Conservation (phyloP, 352 stramenopile genomes). For the Pythium phragmitis region DNA sequence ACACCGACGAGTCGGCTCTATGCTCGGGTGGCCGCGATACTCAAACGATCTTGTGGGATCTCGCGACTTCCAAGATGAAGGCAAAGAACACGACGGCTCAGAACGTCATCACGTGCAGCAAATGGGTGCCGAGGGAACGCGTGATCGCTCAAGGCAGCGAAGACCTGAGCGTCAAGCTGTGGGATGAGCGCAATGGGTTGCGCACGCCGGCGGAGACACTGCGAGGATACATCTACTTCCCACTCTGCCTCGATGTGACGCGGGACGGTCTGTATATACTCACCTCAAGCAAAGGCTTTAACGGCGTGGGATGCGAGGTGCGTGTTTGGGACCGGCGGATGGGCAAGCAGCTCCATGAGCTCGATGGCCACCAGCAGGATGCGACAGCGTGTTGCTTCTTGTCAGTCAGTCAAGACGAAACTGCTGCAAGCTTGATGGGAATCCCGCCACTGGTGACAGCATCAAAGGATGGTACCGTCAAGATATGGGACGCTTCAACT, state of each 20-base stretch:
- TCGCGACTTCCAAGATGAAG: slow-evolving; percentile 44
- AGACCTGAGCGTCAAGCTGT: slow-evolving; percentile 78
- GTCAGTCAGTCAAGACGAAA: background rate
- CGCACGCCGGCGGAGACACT: slow-evolving; percentile 53
- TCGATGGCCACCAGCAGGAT: slow-evolving; percentile 73
- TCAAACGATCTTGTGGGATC: slow-evolving; percentile 77
- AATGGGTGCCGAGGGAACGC: slow-evolving; percentile 62
- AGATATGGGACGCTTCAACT: slow-evolving; percentile 53
- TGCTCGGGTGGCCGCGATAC: slow-evolving; percentile 84
- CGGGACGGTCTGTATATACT: slow-evolving; percentile 57
- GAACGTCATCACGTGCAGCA: slow-evolving; percentile 86
- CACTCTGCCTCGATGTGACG: slow-evolving; percentile 59
- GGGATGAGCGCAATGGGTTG: slow-evolving; percentile 60
- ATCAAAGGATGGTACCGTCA: slow-evolving; percentile 80
- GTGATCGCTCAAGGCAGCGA: slow-evolving; percentile 78
- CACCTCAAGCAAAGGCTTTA: slow-evolving; percentile 87
- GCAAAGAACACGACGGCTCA: slow-evolving; percentile 70
- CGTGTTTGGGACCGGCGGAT: slow-evolving; percentile 80
- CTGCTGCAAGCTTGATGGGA: slow-evolving; percentile 1
- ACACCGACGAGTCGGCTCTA: slow-evolving; percentile 49
- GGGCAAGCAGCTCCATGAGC: slow-evolving; percentile 53
- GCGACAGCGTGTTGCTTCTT: slow-evolving; percentile 75
- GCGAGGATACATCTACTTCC: slow-evolving; percentile 80
- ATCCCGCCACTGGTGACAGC: slow-evolving; percentile 50
- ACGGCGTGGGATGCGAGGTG: slow-evolving; percentile 71